Base-by-base conservation (phyloP, 148 eudicot species). In the Limonium bicolor region DNA sequence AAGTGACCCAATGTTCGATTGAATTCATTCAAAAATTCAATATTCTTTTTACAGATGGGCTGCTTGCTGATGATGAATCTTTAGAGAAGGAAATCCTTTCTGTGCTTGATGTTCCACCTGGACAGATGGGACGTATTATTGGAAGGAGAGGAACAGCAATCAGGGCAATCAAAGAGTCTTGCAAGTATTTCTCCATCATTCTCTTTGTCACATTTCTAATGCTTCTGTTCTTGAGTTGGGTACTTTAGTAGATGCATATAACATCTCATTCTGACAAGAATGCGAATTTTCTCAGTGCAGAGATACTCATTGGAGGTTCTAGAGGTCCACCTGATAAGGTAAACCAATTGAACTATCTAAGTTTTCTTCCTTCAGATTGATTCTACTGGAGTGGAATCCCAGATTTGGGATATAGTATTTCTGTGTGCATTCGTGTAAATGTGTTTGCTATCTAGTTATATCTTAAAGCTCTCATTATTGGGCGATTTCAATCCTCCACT, bases 281-380 rank as follows among this genome's bases (percentile, higher is more conserved):
- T 24, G 3, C 24, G 44, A 35, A 6, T 10, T 27, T 44, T 49
- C 61, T 27, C 90, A 88, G 96, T 58, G 90, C 96, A 50, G 96
- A 88, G 46, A 80, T 88, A 48, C 40, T 83, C 36, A 69, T 83
- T 25, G 96, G 96, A 74, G 96, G 90, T 37, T 58, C 68, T 3
- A 88, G 77, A 60, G 96, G 96, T 29, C 92, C 96, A 23, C 81
- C 78, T 25, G 80, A 88, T 56, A 88, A 83, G 96, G 92, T 87
- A 50, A 58, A 92, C 13, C 6, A 5, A 39, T 39, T 16, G 43
- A 20, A 2, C 2, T 20, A 64, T 28, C 1, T 38, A 5, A 14
- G 29, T 36, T 50, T 36, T 18, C 13, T 15, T 13, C 3, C 10
- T 38, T 2, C 19, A n/a, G 3, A 34, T 34, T 34, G 37, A 34